Conservation (phyloP, 805 yeast species). For the Wickerhamiella brachini region DNA sequence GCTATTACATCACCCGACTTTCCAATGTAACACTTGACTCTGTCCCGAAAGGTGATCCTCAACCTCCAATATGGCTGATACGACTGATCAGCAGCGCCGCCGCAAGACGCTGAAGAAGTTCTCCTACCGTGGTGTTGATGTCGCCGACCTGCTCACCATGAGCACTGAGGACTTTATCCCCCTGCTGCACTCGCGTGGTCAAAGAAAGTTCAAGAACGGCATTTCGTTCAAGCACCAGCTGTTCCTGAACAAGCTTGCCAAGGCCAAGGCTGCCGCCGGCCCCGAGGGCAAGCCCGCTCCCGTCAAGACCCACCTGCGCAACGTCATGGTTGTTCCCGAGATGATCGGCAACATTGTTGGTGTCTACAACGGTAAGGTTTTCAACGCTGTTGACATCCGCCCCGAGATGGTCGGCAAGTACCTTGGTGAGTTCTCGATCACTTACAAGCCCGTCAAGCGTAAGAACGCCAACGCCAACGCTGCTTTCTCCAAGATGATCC, state of each 20-base stretch:
- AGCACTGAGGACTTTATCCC: conserved; percentile 94
- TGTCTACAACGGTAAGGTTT: conserved; percentile 98
- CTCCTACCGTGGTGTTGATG: conserved; percentile 98
- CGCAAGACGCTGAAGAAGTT: conserved; percentile 91
- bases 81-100: conserved; percentile 20
- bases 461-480: conserved; percentile 39
- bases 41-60: not conserved
- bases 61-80: conserved; percentile 18
- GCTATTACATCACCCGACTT: not conserved
- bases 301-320: conserved; percentile 99
- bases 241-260: conserved; percentile 93
- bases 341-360: conserved; percentile 99
- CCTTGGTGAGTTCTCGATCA: conserved; percentile 99
- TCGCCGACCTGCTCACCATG: conserved; percentile 83
- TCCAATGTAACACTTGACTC: not conserved
- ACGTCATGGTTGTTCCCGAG: conserved; percentile 98
- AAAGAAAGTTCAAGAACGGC: conserved; percentile 99
- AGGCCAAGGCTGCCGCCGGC: conserved; percentile 68
- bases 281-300: conserved; percentile 92
- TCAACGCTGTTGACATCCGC: conserved; percentile 97
- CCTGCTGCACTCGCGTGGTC: conserved; percentile 95
- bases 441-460: conserved; percentile 99
- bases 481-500: conserved; percentile 21
- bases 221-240: conserved; percentile 89
- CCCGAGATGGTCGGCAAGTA: conserved; percentile 99